Conservation (phyloP, 495 filamentous ascomycete genomes). For the Penicillium odoratum region DNA sequence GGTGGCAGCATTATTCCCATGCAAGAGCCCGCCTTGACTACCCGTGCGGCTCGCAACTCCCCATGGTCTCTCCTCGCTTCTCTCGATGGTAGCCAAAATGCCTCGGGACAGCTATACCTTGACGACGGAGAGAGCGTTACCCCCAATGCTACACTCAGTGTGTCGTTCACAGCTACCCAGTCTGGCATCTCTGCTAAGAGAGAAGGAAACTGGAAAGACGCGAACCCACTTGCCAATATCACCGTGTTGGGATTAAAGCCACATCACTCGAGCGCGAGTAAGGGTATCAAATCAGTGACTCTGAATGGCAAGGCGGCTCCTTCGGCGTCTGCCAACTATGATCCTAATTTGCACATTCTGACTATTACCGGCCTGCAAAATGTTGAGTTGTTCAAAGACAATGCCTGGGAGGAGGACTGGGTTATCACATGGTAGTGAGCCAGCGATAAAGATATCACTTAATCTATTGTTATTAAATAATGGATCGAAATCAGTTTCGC, state of each 20-base stretch:
- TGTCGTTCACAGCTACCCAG: constrained; percentile 54
- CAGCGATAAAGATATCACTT: background rate
- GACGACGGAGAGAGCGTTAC: constrained; percentile 79
- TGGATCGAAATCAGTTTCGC: no score
- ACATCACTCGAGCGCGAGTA: background rate
- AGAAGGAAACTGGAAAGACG: constrained; percentile 58
- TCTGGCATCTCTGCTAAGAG: constrained; percentile 47
- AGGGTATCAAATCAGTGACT: constrained; percentile 42
- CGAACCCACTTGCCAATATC: constrained; percentile 62
- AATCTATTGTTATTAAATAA: no score
- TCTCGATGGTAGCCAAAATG: constrained; percentile 54
- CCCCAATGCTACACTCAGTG: constrained; percentile 56
- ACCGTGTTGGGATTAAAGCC: constrained; percentile 64
- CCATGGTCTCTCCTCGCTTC: constrained; percentile 71
- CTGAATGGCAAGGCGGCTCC: constrained; percentile 51
- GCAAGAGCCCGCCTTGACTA: constrained; percentile 73
- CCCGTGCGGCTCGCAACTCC: constrained; percentile 60
- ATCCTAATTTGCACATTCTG: constrained; percentile 48
- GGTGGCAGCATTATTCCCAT: constrained; percentile 69
- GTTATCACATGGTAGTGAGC: background rate
- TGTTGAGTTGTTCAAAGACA: constrained; percentile 41
- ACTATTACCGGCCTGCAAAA: constrained; percentile 48
- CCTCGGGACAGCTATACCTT: constrained; percentile 69
- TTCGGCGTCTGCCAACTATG: constrained; percentile 45
- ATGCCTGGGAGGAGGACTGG: constrained; percentile 61